Percentiles rank a stretch among this genome's conserved stretches.
Evolutionary conservation across 345 rosid species (phyloP).

Genomic region (Streptanthus diversifolius): DNA sequence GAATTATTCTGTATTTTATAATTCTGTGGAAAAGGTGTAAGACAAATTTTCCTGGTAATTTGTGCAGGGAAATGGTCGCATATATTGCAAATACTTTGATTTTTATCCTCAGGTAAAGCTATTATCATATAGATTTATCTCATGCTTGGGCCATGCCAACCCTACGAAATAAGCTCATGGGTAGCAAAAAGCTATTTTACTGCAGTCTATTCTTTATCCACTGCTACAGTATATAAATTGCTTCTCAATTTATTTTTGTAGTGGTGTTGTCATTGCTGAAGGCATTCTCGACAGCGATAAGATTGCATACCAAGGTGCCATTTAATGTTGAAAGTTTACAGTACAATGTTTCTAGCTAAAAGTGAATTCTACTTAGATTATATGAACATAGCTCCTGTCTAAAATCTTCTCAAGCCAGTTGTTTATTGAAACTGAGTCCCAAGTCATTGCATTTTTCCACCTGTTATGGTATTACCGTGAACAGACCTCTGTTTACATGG

Average conservation of each 20-base stretch:
- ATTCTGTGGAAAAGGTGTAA: background rate
- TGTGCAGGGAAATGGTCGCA: slow-evolving; percentile 91
- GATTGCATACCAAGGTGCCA: slow-evolving; percentile 52
- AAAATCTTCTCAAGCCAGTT: background rate
- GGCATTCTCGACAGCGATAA: slow-evolving; percentile 57
- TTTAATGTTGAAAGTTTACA: background rate
- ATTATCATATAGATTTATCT: background rate
- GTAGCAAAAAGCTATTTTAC: background rate
- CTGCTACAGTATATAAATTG: background rate
- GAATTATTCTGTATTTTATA: background rate
- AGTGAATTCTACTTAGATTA: background rate
- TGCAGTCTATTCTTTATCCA: background rate
- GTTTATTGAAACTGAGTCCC: background rate
- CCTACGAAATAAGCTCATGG: background rate
- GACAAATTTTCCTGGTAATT: background rate
- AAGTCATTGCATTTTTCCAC: background rate
- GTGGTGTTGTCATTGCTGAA: slow-evolving; percentile 97
- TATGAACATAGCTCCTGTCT: background rate
- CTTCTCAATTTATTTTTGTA: slow-evolving; percentile 43
- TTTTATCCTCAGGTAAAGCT: slow-evolving; percentile 81
- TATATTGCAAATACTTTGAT: slow-evolving; percentile 95
- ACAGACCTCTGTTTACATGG: background rate
- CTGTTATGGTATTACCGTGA: background rate
- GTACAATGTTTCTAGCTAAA: background rate
- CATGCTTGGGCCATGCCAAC: background rate